Evolutionary conservation across 441 rosid species (phyloP).

Genomic region (Euphorbia celastroides): DNA sequence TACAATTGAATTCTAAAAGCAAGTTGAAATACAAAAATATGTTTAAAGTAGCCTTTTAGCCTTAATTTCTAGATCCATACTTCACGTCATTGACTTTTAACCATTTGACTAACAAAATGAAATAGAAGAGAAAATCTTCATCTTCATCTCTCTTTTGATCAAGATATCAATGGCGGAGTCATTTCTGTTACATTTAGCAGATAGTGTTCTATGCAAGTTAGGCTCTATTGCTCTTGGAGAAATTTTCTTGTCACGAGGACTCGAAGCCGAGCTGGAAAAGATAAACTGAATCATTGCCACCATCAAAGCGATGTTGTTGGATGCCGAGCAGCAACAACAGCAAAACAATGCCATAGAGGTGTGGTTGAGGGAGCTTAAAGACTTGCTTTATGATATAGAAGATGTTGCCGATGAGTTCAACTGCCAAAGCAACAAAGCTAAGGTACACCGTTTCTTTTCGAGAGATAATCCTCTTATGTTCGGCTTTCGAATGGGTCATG

Average conservation of each 20-base stretch:
- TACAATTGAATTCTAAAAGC: too few species aligned
- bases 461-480: constrained; percentile 7
- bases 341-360: background rate
- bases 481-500: constrained; percentile 12
- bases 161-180: background rate
- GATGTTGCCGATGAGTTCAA: constrained; percentile 16
- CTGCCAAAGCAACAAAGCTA: background rate
- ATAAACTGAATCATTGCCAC: background rate
- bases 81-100: background rate
- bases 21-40: too few species aligned
- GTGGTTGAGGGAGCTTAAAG: constrained; percentile 7
- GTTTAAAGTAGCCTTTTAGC: too few species aligned
- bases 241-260: constrained; percentile 5
- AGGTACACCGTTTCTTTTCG: constrained; percentile 19
- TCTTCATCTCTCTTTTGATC: background rate
- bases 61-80: background rate
- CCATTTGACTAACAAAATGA: background rate
- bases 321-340: background rate
- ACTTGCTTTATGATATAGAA: constrained; percentile 7
- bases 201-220: background rate
- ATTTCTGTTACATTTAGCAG: background rate
- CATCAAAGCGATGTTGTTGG: constrained; percentile 11
- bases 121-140: background rate
- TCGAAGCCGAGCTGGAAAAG: background rate
- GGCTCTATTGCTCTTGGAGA: background rate